Conservation (phyloP, 192 early-diverging fungal genomes). For the Cladochytrium replicatum region DNA sequence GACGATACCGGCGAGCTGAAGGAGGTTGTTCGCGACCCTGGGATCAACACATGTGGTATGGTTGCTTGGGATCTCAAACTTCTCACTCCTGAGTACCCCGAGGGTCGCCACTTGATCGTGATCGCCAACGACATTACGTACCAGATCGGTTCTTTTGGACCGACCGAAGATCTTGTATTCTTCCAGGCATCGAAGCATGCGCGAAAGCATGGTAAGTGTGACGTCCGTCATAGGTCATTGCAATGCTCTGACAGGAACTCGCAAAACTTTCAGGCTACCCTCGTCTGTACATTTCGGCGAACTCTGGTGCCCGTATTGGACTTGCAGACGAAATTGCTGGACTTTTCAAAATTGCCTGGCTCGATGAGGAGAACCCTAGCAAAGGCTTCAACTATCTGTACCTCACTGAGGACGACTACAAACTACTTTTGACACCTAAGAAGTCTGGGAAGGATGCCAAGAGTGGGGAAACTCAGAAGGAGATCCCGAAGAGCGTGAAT, state of each 20-base stretch:
- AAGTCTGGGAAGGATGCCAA: no score
- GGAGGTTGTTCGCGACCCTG: constrained; percentile 68
- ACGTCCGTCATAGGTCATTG: no score
- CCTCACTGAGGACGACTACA: constrained; percentile 62
- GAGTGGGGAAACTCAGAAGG: no score
- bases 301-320: constrained; percentile 97
- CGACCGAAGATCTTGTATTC: constrained; percentile 86
- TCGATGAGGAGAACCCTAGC: constrained; percentile 63
- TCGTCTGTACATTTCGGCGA: constrained; percentile 91
- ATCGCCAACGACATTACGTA: constrained; percentile 98
- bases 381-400: constrained; percentile 94
- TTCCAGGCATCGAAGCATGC: constrained; percentile 86
- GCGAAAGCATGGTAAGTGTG: constrained; percentile 43
- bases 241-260: no score
- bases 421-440: constrained; percentile 40
- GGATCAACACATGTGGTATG: constrained; percentile 90
- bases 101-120: constrained; percentile 77
- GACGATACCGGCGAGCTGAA: constrained; percentile 69
- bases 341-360: constrained; percentile 81
- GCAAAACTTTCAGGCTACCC: constrained; percentile 62
- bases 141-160: constrained; percentile 94
- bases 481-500: constrained; percentile 56
- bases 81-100: constrained; percentile 87
- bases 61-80: constrained; percentile 86
- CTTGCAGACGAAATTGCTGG: constrained; percentile 86